phyloP scores from a whole-genome alignment of 2,329 filamentous ascomycete species.

The Daldinia eschscholtzii region DNA sequence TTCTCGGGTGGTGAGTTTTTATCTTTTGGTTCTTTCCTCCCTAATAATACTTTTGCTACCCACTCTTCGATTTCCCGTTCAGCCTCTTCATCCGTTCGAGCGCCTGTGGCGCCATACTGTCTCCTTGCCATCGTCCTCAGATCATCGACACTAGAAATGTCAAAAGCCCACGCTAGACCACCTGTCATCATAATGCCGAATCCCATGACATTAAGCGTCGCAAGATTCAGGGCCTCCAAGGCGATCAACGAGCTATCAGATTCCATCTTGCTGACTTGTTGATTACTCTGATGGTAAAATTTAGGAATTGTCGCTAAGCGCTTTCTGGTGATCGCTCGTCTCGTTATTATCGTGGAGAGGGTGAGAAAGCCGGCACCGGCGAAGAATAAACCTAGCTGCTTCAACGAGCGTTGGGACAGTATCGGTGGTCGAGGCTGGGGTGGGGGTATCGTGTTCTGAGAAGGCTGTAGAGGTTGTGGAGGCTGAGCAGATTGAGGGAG shows the following conservation, averaged over 20 bases:
- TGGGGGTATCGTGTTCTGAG: slow-evolving; percentile 30
- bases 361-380: slow-evolving; percentile 81
- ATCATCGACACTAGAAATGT: slow-evolving; percentile 78
- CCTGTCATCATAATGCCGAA: slow-evolving; percentile 81
- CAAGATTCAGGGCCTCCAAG: slow-evolving; percentile 84
- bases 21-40: slow-evolving; percentile 64
- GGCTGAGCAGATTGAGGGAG: slow-evolving; percentile 17
- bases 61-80: slow-evolving; percentile 73
- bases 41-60: slow-evolving; percentile 70
- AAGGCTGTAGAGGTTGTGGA: slow-evolving; percentile 23
- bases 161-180: slow-evolving; percentile 79
- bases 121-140: slow-evolving; percentile 66
- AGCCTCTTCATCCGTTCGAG: slow-evolving; percentile 61
- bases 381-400: slow-evolving; percentile 77
- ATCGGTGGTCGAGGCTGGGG: slow-evolving; percentile 45
- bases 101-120: slow-evolving; percentile 54
- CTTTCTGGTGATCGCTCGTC: slow-evolving; percentile 76
- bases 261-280: slow-evolving; percentile 56
- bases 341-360: slow-evolving; percentile 77
- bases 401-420: slow-evolving; percentile 64
- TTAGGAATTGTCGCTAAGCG: slow-evolving; percentile 72
- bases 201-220: slow-evolving; percentile 85
- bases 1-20: slow-evolving; percentile 28
- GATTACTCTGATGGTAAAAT: slow-evolving; percentile 77
- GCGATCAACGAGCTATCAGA: slow-evolving; percentile 79